Evolutionary conservation across 2,329 filamentous ascomycete species (phyloP).

Genomic region (Cytospora schulzeri): DNA sequence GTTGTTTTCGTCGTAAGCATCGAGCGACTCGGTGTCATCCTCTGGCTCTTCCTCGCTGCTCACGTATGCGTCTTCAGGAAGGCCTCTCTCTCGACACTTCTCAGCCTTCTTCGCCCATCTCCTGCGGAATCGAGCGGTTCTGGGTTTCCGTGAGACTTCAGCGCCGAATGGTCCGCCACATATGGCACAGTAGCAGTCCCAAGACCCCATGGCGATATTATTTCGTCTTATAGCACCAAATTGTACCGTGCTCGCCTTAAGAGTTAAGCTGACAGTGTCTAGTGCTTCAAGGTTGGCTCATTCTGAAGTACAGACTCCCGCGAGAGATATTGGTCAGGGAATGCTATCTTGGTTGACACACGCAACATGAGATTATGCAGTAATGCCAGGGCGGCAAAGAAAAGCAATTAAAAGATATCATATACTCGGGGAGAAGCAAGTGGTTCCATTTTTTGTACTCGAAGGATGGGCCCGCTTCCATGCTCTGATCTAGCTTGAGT

Average conservation of each 20-base stretch:
- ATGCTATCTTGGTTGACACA: too few relatives aligned
- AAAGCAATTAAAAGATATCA: background rate
- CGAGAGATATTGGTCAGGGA: too few relatives aligned
- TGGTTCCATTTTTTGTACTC: background rate
- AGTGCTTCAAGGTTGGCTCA: background rate
- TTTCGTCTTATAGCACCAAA: background rate
- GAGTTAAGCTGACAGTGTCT: background rate
- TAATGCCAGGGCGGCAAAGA: background rate
- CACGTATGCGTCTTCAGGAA: background rate
- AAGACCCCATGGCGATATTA: background rate
- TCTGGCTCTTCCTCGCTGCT: background rate
- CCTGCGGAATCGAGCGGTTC: constrained; percentile 3
- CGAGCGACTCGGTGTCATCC: background rate
- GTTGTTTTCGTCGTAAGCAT: background rate
- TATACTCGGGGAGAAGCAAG: background rate
- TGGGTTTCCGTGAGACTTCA: background rate
- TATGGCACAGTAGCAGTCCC: constrained; percentile 13
- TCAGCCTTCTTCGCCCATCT: background rate
- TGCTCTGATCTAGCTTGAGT: background rate
- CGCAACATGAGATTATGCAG: background rate
- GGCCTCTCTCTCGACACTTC: background rate
- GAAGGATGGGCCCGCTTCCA: background rate
- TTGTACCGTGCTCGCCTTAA: background rate
- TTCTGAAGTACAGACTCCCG: background rate
- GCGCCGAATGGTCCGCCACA: constrained; percentile 7